Conservation (phyloP, 768 basidiomycete species). For the Fistulinella prunicolor region DNA sequence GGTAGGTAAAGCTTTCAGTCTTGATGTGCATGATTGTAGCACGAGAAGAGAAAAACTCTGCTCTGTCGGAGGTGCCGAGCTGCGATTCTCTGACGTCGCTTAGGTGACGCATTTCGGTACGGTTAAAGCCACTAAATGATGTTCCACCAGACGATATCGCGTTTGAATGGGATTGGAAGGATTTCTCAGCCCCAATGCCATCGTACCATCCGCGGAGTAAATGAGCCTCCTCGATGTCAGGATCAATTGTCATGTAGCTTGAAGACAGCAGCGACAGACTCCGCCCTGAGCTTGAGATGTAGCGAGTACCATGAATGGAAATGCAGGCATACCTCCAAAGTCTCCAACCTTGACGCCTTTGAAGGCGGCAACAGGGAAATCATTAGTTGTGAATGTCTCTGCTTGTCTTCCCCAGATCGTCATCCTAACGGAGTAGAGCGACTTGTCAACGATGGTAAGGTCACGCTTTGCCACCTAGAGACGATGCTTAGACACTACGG, state of each 20-base stretch:
- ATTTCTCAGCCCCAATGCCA: conserved; percentile 52
- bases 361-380: conserved; percentile 80
- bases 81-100: conserved; percentile 76
- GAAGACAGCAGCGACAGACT: conserved; percentile 81
- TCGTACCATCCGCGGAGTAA: conserved; percentile 91
- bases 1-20: conserved; percentile 77
- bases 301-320: conserved; percentile 1
- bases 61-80: conserved; percentile 71
- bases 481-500: conserved; percentile 1
- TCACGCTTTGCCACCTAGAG: conserved; percentile 84
- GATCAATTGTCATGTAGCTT: conserved; percentile 80
- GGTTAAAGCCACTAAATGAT: conserved; percentile 52
- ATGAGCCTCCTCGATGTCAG: conserved; percentile 90
- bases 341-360: conserved; percentile 93
- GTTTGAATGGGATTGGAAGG: conserved; percentile 72
- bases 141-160: conserved; percentile 36
- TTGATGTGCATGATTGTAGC: conserved; percentile 91
- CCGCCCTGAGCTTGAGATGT: conserved; percentile 49
- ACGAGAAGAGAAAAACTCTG: conserved; percentile 75
- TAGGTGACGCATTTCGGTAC: conserved; percentile 69
- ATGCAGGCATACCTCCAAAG: conserved; percentile 60
- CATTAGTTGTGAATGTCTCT: conserved; percentile 63
- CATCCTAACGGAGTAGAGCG: conserved; percentile 71
- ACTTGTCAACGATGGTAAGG: conserved; percentile 81
- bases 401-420: conserved; percentile 98